Base-by-base conservation (phyloP, 306 rosid species). In the Pterocarpus macrocarpus region DNA sequence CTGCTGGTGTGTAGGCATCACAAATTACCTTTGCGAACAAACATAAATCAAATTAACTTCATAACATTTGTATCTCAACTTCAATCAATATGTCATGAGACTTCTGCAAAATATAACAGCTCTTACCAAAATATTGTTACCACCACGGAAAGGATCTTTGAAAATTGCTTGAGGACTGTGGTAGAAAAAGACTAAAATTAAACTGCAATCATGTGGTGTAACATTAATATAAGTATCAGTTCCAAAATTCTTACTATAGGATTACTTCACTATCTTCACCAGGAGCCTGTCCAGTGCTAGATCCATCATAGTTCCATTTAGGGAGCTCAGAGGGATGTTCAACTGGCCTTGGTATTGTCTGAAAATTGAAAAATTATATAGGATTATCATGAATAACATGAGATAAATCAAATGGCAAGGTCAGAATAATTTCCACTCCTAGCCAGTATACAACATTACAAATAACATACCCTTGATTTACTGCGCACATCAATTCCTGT, bases 221-320 rank as follows among this genome's bases (percentile, higher is more conserved):
- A 74, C 43, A 64, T 13, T 5, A 56, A 34, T 39, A 81, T 13
- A 79, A 66, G 73, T 17, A 55, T 59, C 64, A 77, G 80, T 76
- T 73, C 34, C 64, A 14, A 76, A 75, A 79, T 69, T 84, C 98
- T 90, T 93, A 96, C 99, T 94, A 93, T 90, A 96, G 82, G 84
- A 96, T 96, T 76, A 96, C 98, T 96, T 96, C 99, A 90, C 99
- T 96, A 64, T 96, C 99, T 80, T 94, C 98, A 9, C 99, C 99
- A 0, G 97, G 98, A 81, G 99, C 99, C 83, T 96, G 99, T 62
- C 99, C 98, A 16, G 99, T 94, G 85, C 99, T 96, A 73, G 99
- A 96, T 82, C 99, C 99, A 86, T 96, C 99, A 58, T 92, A 96
- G 72, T 96, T 96, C 99, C 99, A 96, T 82, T 88, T 96, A 17